phyloP scores from a whole-genome alignment of 176 grass and related monocot species.

The Carex kokanica region DNA sequence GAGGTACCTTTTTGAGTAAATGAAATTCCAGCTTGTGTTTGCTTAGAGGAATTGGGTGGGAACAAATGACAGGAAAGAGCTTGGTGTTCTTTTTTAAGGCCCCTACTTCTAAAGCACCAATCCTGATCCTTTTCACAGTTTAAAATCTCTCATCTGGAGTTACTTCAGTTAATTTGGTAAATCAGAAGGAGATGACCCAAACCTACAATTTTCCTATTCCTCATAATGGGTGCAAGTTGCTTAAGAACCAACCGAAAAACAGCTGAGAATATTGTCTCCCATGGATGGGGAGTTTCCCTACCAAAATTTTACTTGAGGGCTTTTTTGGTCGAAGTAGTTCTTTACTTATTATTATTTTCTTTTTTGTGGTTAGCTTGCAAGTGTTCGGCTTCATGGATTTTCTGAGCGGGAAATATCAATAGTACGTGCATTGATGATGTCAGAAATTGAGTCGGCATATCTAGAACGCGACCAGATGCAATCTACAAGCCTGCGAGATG shows the following conservation, averaged over 20 bases:
- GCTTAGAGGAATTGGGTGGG: neutral
- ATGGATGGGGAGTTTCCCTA: neutral
- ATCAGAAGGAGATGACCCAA: neutral
- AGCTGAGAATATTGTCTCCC: neutral
- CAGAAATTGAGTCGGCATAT: conserved; percentile 97
- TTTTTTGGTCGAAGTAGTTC: neutral
- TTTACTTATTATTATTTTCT: neutral
- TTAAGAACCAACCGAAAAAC: neutral
- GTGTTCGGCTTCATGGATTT: conserved; percentile 88
- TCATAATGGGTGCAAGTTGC: neutral
- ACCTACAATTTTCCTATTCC: neutral
- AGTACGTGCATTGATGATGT: conserved; percentile 95
- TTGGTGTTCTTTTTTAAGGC: neutral
- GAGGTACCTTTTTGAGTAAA: conserved; percentile 51
- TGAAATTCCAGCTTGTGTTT: neutral
- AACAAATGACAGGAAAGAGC: neutral
- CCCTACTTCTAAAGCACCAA: neutral
- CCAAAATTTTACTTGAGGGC: neutral
- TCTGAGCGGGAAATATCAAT: conserved; percentile 99
- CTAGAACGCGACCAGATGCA: conserved; percentile 99
- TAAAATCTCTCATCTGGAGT: neutral
- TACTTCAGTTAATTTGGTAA: neutral
- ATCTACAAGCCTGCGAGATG: conserved; percentile 79
- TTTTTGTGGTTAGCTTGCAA: conserved; percentile 72
- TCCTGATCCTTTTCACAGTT: neutral